These are phyloP conservation scores for Closterium sp. DNA, from an alignment of 139 green algal species.

Conservation along the genomic window DNA sequence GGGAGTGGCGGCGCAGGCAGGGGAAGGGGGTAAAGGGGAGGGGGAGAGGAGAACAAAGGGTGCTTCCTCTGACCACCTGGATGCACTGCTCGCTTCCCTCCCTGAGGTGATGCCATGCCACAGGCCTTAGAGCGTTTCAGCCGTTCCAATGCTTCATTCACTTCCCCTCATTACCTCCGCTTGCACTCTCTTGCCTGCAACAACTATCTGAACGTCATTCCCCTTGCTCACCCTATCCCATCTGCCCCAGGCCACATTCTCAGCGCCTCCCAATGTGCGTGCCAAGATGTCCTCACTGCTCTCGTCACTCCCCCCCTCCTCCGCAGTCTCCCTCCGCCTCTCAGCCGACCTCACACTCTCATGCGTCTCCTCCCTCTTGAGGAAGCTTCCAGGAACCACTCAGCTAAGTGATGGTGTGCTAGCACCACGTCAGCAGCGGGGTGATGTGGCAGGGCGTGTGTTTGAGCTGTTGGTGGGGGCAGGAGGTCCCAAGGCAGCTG, in stretches of 20 bases:
- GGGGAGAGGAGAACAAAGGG: neutral
- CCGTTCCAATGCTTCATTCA: neutral
- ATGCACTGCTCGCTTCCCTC: neutral
- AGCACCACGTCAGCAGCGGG: neutral
- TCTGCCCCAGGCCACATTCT: neutral
- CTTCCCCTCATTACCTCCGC: neutral
- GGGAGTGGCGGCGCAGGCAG: neutral
- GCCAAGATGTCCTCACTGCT: neutral
- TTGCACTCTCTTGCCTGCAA: neutral
- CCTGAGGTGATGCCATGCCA: neutral
- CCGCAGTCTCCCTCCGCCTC: neutral
- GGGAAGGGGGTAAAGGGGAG: neutral
- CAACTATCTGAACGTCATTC: too few species aligned
- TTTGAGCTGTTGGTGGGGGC: neutral
- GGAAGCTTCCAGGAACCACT: neutral
- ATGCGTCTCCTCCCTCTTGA: neutral
- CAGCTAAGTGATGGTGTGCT: neutral
- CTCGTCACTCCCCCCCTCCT: neutral
- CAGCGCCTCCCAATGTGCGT: neutral
- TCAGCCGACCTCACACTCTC: neutral
- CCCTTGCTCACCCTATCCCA: too few species aligned
- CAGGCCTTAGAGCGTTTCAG: too few species aligned
- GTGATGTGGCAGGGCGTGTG: neutral
- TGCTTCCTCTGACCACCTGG: neutral
- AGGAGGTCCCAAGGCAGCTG: neutral